Base-by-base conservation (phyloP, 1,139 yeast species). In the Protomyces lactucae-debilis region DNA sequence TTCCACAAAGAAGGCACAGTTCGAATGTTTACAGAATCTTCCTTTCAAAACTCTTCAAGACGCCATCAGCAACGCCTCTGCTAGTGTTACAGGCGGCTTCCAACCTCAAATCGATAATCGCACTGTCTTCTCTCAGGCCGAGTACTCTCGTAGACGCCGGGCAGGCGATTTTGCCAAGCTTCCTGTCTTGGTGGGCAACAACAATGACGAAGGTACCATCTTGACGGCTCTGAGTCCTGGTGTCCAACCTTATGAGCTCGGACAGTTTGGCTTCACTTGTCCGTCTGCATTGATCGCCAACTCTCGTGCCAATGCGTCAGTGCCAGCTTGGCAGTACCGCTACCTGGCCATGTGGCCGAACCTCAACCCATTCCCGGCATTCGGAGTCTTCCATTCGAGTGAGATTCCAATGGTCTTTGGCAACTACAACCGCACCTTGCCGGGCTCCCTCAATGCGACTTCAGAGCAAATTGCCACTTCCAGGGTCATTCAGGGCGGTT, bases 121-220 rank as follows among this genome's bases (percentile, higher is more conserved):
- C 45, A 51, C 55, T 4, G 63, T 59, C 52, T 59, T 39, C 12
- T 16, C 43, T 16, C 52, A 48, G 32, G 32, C 57, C 4, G 53
- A 35, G 12, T 59, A 59, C 35, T 39, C 52, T 8, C 16, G 18
- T 1, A 23, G 43, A 12, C n/a, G 52, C 3, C 25, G 14, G 8
- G 35, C 21, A 18, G 63, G 63, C 5, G 52, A 25, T 8, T 59
- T 32, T 51, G 63, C 63, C 53, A 37, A 39, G 35, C 43, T 59
- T 6, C 63, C 63, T 10, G 63, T 59, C 12, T 35, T 59, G 43
- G 46, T 59, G 12, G 63, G 63, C n/a, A 59, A 28, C 57, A 59
- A 59, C 53, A 43, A 59, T 36, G 54, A 59, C 43, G 63, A 59
- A 35, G 63, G 63, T 9, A 21, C 57, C 16, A 59, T 59, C 45